Evolutionary conservation across 2,329 filamentous ascomycete species (phyloP), one percentile per base, ranked within the genome.

Genomic region (Epichloe uncinata): DNA sequence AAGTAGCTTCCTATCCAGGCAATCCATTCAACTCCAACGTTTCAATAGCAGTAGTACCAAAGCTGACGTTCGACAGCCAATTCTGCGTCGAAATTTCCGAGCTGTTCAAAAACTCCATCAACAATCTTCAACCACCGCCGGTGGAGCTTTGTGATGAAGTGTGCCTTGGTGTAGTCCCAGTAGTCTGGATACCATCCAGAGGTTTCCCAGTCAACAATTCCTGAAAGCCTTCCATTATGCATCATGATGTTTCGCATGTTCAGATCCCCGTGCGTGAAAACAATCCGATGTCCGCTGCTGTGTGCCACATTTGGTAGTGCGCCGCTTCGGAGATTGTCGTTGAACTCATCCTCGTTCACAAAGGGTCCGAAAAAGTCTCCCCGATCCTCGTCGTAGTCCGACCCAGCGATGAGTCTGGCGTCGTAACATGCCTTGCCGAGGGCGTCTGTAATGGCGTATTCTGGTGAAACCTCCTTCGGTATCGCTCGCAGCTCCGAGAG

Each of bases 211-310:
- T 61, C 56, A 1, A 62, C 36, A 33, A 64, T 60, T 0, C 58
- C 60, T 4, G 59, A 55, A 5, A 65, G 47, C 20, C 59, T 42
- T 15, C 63, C 60, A 7, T 56, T 58, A 0, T 51, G 49, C 0
- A 62, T 55, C 1, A 66, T 16, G 5, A 66, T 50, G 26, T 66
- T 66, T 0, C 59, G 33, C 45, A 55, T 56, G 22, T 58, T 62
- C 0, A 66, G 49, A 33, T 66, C 61, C 3, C 61, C 59, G 20
- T 78, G 73, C 1, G 72, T 73, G 50, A 77, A 72, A 0, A 70
- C 63, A 15, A 57, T 51, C 0, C n/a, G 12, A 22, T 57, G 51
- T 3, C 47, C 48, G 13, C 16, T 43, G 11, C 12, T 5, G 4
- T 54, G 52, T 11, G 37, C 37, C 16, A 50, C 37, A 40, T 18